Percentiles rank a stretch among this genome's conserved stretches.
phyloP scores from a whole-genome alignment of 2,329 filamentous ascomycete genomes.

The Aspergillus persii region DNA sequence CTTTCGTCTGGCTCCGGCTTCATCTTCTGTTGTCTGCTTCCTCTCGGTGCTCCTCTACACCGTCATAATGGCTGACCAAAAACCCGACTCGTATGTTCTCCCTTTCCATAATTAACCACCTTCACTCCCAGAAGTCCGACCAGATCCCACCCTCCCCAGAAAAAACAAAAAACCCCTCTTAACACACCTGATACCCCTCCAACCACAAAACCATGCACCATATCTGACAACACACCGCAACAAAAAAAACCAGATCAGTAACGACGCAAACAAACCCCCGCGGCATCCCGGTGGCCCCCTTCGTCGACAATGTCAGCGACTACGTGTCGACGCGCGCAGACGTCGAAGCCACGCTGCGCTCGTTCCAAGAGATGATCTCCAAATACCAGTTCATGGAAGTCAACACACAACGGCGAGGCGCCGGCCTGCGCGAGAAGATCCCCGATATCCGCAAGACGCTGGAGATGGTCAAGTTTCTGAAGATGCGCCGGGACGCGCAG shows the following conservation, averaged over 20 bases:
- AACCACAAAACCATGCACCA: neutral
- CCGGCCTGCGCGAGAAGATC: slow-evolving; percentile 87
- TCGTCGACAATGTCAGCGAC: slow-evolving; percentile 47
- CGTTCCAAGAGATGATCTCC: slow-evolving; percentile 57
- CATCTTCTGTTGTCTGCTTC: neutral
- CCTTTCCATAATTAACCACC: neutral
- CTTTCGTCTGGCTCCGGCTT: neutral
- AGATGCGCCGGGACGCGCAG: slow-evolving; percentile 65
- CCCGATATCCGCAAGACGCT: slow-evolving; percentile 96
- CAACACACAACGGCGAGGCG: slow-evolving; percentile 80
- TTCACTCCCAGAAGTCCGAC: too few relatives aligned
- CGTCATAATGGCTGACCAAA: slow-evolving; percentile 32
- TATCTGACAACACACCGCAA: slow-evolving; percentile 15
- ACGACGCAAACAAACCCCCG: slow-evolving; percentile 42
- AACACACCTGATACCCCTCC: neutral
- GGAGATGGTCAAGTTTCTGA: slow-evolving; percentile 84
- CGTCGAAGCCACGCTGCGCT: slow-evolving; percentile 45
- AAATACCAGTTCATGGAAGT: slow-evolving; percentile 99
- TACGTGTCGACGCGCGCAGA: slow-evolving; percentile 47
- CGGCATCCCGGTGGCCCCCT: slow-evolving; percentile 47
- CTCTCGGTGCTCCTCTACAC: slow-evolving; percentile 11
- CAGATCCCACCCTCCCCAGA: neutral
- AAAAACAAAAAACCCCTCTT: neutral
- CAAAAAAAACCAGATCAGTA: slow-evolving; percentile 21
- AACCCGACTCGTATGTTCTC: slow-evolving; percentile 25